Evolutionary conservation across 768 basidiomycete species (phyloP), one percentile per base, ranked within the genome.

Genomic region (Tulasnella sp.): DNA sequence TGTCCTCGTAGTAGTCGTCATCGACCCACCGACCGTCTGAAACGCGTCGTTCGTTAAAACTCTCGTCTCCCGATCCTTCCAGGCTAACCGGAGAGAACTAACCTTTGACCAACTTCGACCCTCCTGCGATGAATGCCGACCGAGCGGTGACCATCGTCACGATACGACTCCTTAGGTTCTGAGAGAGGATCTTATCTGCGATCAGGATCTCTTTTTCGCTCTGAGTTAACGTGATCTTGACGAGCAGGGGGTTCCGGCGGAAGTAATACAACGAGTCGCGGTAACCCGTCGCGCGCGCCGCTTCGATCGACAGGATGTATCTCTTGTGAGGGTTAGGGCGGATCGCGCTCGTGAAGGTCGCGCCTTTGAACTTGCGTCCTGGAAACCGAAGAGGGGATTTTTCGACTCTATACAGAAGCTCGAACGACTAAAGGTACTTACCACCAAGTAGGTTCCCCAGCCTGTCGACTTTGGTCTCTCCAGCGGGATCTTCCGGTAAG

Each of bases 271-370:
- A 83, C 9, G 97, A 98, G 80, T 98, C 97, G 64, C 94, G 87
- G 81, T 94, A 98, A 4, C 97, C 97, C 22, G 94, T 95, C 9
- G 93, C 92, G 34, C 96, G 88, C 0, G 97, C 97, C 3, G 95
- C 96, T 77, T 99, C 97, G 73, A 99, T 98, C 22, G 96, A 95
- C 44, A 98, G 90, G 87, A 97, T 92, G 81, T 97, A 99, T 74
- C 87, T 84, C 62, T 90, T 86, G 34, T 91, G 86, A 9, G 94
- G 89, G 77, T 98, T 89, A 26, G 76, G 67, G 22, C 96, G 87
- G 71, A 87, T 88, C 0, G 93, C 90, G 5, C 95, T 87, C n/a
- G 85, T 81, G 79, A 99, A 98, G 1, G 95, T 97, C 35, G 86
- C 82, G 1, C 94, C 89, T 80, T 95, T 96, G 84, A 94, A 97